A percentile compares a stretch with the other conserved stretches of the same genome.
Evolutionary conservation across 306 rosid genomes (phyloP).

Genomic region (Pyrus betulifolia): DNA sequence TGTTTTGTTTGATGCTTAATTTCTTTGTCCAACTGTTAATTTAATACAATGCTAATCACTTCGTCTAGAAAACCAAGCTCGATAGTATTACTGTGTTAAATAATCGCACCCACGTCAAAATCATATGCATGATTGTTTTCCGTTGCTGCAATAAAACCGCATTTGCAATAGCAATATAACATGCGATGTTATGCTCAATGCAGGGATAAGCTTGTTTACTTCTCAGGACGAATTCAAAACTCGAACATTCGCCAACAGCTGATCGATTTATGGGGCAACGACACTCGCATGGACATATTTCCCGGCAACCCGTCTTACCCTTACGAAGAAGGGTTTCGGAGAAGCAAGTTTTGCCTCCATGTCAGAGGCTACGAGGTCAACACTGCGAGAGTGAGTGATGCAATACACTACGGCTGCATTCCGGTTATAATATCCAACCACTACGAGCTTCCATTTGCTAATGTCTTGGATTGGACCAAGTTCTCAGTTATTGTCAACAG

Average conservation of each 20-base stretch:
- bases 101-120: too few species aligned
- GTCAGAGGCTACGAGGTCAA: slow-evolving; percentile 29
- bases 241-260: slow-evolving; percentile 16
- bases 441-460: slow-evolving; percentile 30
- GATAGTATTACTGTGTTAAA: too few species aligned
- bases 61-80: too few species aligned
- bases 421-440: slow-evolving; percentile 30
- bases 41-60: too few species aligned
- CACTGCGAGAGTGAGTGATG: slow-evolving; percentile 30
- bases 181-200: neutral
- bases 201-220: slow-evolving; percentile 30
- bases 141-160: too few species aligned
- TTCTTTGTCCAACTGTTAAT: too few species aligned
- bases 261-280: slow-evolving; percentile 25
- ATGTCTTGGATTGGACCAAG: slow-evolving; percentile 26
- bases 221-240: slow-evolving; percentile 26
- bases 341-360: slow-evolving; percentile 33
- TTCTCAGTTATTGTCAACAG: slow-evolving; percentile 22
- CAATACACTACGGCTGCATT: slow-evolving; percentile 27
- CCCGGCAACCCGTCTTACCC: slow-evolving; percentile 3
- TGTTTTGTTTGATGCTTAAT: neutral
- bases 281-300: slow-evolving; percentile 18
- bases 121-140: too few species aligned
- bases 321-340: slow-evolving; percentile 26
- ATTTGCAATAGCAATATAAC: neutral